Conservation (phyloP, 129 eudicot species). For the Flaveria ramosissima region DNA sequence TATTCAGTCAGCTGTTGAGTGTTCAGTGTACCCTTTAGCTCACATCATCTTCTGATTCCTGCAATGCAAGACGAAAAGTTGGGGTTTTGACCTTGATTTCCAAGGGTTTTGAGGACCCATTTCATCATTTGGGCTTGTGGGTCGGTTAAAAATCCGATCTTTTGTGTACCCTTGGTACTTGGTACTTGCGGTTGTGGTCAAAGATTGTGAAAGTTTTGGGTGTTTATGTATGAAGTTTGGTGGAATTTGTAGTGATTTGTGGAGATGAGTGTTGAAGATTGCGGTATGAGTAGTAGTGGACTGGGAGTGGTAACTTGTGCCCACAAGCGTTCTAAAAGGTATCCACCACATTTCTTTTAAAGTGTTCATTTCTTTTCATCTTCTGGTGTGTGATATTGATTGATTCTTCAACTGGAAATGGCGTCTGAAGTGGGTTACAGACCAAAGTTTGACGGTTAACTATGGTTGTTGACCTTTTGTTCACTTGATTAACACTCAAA, state of each 20-base stretch:
- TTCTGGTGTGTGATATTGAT: constrained; percentile 34
- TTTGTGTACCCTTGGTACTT: constrained; percentile 33
- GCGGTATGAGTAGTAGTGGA: constrained; percentile 34
- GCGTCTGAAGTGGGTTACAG: constrained; percentile 29
- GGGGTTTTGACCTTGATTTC: constrained; percentile 31
- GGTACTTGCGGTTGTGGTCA: constrained; percentile 29
- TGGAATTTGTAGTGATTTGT: constrained; percentile 37
- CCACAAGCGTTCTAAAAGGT: constrained; percentile 84
- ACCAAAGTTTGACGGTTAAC: constrained; percentile 10
- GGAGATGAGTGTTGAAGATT: constrained; percentile 58
- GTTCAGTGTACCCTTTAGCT: constrained; percentile 2
- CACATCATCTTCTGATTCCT: constrained; percentile 29
- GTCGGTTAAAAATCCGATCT: constrained; percentile 40
- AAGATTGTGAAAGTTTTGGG: constrained; percentile 40
- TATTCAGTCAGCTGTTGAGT: neutral
- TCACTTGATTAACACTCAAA: constrained; percentile 18
- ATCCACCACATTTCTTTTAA: constrained; percentile 19
- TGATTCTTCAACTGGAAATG: constrained; percentile 40
- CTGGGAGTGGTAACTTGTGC: constrained; percentile 41
- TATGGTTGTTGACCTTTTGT: constrained; percentile 11
- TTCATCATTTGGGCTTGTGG: constrained; percentile 45
- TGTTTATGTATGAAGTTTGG: constrained; percentile 26
- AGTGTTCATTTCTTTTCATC: constrained; percentile 19
- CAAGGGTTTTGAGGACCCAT: constrained; percentile 44
- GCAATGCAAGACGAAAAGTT: constrained; percentile 44